phyloP scores from a whole-genome alignment of 805 yeast genomes.

The Saccharomycopsis schoenii region DNA sequence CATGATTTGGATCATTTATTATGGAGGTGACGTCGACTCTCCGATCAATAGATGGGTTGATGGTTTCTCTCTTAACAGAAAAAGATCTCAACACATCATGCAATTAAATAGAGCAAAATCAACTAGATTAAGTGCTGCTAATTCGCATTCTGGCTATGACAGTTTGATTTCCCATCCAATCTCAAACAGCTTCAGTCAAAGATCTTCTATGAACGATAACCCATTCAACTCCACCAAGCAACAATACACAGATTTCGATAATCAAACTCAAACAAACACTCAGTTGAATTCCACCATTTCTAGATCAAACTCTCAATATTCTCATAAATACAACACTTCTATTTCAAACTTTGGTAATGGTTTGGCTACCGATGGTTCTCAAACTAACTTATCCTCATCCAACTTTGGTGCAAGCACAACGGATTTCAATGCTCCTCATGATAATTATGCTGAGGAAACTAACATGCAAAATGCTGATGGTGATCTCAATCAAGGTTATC shows the following conservation, averaged over 20 bases:
- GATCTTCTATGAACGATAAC: conserved; percentile 14
- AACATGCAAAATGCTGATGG: conserved; percentile 6
- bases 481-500: not conserved
- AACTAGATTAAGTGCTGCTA: conserved; percentile 9
- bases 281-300: conserved; percentile 14
- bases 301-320: conserved; percentile 14
- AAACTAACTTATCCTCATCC: not conserved
- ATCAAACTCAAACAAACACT: conserved; percentile 17
- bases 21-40: conserved; percentile 85
- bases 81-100: conserved; percentile 3
- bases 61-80: conserved; percentile 56
- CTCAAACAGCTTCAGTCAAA: conserved; percentile 12
- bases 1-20: conserved; percentile 76
- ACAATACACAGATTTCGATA: conserved; percentile 18
- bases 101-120: conserved; percentile 10
- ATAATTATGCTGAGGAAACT: not conserved
- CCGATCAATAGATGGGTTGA: conserved; percentile 79
- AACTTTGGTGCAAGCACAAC: conserved; percentile 2
- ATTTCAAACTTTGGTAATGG: conserved; percentile 2
- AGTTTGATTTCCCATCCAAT: conserved; percentile 16
- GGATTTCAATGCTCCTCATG: not conserved
- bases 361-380: not conserved
- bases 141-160: conserved; percentile 10
- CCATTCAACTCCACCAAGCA: conserved; percentile 19
- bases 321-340: conserved; percentile 15